Conservation (phyloP, 306 rosid species). For the Medicago ruthenica region DNA sequence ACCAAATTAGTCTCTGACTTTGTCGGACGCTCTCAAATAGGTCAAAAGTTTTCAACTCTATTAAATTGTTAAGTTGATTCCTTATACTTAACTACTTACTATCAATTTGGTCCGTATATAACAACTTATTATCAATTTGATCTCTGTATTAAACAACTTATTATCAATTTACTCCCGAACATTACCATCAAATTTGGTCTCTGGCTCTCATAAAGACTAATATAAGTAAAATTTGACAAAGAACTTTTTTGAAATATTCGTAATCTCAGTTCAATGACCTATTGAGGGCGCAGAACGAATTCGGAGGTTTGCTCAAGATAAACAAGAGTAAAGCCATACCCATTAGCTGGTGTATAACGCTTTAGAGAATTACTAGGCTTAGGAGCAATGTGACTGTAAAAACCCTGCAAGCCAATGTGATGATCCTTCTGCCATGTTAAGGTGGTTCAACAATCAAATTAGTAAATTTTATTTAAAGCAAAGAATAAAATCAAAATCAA, state of each 20-base stretch:
- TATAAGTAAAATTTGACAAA: too few species aligned
- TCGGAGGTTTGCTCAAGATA: too few species aligned
- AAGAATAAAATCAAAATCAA: not conserved
- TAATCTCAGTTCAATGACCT: not conserved
- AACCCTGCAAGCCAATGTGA: too few species aligned
- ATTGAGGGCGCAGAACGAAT: not conserved
- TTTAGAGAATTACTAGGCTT: slow-evolving; percentile 56
- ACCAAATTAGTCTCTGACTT: not conserved
- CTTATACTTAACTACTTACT: not conserved
- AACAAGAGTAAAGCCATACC: slow-evolving; percentile 52
- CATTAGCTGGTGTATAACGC: slow-evolving; percentile 60
- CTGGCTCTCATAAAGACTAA: too few species aligned
- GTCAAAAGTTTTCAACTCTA: too few species aligned
- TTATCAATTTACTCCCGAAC: too few species aligned
- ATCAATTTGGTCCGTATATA: not conserved
- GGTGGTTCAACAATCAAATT: slow-evolving; percentile 36
- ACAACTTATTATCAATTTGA: too few species aligned
- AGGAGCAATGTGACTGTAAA: slow-evolving; percentile 45
- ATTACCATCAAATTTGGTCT: too few species aligned
- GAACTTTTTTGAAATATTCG: too few species aligned
- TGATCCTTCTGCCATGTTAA: slow-evolving; percentile 42
- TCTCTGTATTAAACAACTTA: too few species aligned
- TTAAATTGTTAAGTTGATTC: too few species aligned
- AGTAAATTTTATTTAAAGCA: slow-evolving; percentile 13
- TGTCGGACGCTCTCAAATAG: not conserved